These are phyloP conservation scores for Arctium lappa DNA, from an alignment of 129 eudicot genomes.

Conservation along the genomic window DNA sequence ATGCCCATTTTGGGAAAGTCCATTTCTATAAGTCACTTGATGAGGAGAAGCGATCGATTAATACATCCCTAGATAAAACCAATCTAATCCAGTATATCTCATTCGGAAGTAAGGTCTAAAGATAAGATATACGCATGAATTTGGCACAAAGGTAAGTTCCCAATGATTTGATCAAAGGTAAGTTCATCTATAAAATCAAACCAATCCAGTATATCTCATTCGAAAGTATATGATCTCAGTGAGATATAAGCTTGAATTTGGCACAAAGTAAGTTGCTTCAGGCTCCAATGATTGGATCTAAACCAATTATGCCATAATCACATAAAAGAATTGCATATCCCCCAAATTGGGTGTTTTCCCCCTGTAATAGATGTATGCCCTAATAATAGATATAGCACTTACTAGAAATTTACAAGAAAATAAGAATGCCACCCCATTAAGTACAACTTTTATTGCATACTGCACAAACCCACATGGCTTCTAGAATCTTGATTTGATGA, in stretches of 20 bases:
- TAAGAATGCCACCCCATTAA: neutral
- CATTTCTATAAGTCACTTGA: neutral
- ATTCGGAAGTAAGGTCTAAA: neutral
- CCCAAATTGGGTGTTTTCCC: conserved; percentile 17
- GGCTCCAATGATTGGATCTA: conserved; percentile 15
- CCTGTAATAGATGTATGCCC: neutral
- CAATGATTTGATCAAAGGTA: neutral
- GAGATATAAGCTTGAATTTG: neutral
- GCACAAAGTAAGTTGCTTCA: neutral
- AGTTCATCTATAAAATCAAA: neutral
- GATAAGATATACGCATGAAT: neutral
- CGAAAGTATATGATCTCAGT: too few species aligned
- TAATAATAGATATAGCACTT: conserved; percentile 2
- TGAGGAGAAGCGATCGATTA: neutral
- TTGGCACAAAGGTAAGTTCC: neutral
- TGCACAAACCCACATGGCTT: conserved; percentile 7
- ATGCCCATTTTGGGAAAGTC: neutral
- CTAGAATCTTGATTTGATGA: neutral
- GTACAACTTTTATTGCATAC: neutral
- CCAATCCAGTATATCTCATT: neutral
- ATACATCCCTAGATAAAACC: neutral
- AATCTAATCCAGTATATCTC: neutral
- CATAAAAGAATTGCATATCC: neutral
- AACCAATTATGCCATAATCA: neutral
- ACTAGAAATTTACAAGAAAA: neutral